Evolutionary conservation across 2,329 filamentous ascomycete genomes (phyloP).

Genomic region (Hypoxylon sp.): DNA sequence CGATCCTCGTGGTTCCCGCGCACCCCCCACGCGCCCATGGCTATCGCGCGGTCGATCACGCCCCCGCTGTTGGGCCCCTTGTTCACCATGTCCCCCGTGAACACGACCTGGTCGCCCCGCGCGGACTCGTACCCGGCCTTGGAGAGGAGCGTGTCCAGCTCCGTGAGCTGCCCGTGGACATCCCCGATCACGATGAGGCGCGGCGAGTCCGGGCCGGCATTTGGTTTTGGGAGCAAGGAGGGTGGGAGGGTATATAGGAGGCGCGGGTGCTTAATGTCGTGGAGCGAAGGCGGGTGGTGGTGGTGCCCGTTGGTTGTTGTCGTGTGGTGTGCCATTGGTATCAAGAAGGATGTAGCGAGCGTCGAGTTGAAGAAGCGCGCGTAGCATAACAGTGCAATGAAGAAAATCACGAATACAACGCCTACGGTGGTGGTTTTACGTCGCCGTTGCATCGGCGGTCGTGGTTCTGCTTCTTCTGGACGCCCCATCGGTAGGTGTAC

Average conservation of each 20-base stretch:
- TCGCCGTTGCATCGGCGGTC: too few relatives aligned
- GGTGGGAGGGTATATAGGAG: slow-evolving; percentile 20
- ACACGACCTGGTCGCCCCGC: slow-evolving; percentile 75
- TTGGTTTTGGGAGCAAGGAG: slow-evolving; percentile 23
- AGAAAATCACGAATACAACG: slow-evolving; percentile 16
- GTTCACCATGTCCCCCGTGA: slow-evolving; percentile 81
- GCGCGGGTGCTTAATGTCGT: slow-evolving; percentile 14
- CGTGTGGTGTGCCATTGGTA: slow-evolving; percentile 3
- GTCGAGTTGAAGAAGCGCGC: slow-evolving; percentile 4
- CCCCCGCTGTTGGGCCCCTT: slow-evolving; percentile 86
- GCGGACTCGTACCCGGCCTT: slow-evolving; percentile 68
- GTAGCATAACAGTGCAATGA: slow-evolving; percentile 15
- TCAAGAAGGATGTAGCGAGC: neutral
- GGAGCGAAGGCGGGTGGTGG: neutral
- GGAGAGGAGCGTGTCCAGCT: slow-evolving; percentile 71
- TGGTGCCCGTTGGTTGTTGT: too few relatives aligned
- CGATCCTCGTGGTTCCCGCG: slow-evolving; percentile 94
- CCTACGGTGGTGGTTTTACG: slow-evolving; percentile 21
- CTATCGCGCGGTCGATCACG: slow-evolving; percentile 78
- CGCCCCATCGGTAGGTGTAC: slow-evolving; percentile 17
- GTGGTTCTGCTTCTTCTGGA: slow-evolving; percentile 12
- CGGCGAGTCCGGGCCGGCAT: slow-evolving; percentile 49
- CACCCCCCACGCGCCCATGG: slow-evolving; percentile 79
- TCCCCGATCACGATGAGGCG: slow-evolving; percentile 87
- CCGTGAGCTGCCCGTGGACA: slow-evolving; percentile 84